Conservation (phyloP, 2,329 filamentous ascomycete species). For the Podosphaera fusca region DNA sequence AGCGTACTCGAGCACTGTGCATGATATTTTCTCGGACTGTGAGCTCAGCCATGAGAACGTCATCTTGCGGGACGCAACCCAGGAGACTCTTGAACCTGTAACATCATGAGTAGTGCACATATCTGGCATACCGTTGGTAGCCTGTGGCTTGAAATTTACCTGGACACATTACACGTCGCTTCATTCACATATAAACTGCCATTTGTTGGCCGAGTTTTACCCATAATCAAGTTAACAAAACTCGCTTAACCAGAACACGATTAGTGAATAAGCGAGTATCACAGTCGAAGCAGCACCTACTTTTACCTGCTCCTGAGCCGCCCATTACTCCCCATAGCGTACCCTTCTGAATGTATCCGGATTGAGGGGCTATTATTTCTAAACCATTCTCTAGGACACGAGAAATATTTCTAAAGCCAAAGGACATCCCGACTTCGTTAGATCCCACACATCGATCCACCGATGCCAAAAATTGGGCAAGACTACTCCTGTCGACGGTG, state of each 20-base stretch:
- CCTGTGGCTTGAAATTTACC: slow-evolving; percentile 4
- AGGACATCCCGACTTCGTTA: slow-evolving; percentile 27
- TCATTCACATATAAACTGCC: slow-evolving; percentile 28
- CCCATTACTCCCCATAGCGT: slow-evolving; percentile 36
- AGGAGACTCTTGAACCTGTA: slow-evolving; percentile 32
- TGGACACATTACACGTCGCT: slow-evolving; percentile 12
- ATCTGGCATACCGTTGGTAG: background rate
- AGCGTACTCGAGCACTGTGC: slow-evolving; percentile 30
- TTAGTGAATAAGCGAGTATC: slow-evolving; percentile 3
- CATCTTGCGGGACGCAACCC: slow-evolving; percentile 38
- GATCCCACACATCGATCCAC: slow-evolving; percentile 28
- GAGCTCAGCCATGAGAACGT: slow-evolving; percentile 33
- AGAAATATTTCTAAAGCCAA: slow-evolving; percentile 26
- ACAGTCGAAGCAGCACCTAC: slow-evolving; percentile 5
- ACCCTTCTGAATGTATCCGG: slow-evolving; percentile 28
- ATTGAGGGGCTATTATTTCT: slow-evolving; percentile 26
- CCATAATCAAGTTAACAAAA: slow-evolving; percentile 38
- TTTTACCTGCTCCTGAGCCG: slow-evolving; percentile 34
- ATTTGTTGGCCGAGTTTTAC: slow-evolving; percentile 27
- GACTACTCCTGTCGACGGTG: slow-evolving; percentile 12
- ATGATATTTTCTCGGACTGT: slow-evolving; percentile 39
- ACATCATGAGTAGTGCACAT: background rate
- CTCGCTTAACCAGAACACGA: slow-evolving; percentile 17
- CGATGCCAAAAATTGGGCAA: slow-evolving; percentile 27
- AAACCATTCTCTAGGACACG: slow-evolving; percentile 24